Base-by-base conservation (phyloP, 495 filamentous ascomycete genomes). In the Podospora conica region DNA sequence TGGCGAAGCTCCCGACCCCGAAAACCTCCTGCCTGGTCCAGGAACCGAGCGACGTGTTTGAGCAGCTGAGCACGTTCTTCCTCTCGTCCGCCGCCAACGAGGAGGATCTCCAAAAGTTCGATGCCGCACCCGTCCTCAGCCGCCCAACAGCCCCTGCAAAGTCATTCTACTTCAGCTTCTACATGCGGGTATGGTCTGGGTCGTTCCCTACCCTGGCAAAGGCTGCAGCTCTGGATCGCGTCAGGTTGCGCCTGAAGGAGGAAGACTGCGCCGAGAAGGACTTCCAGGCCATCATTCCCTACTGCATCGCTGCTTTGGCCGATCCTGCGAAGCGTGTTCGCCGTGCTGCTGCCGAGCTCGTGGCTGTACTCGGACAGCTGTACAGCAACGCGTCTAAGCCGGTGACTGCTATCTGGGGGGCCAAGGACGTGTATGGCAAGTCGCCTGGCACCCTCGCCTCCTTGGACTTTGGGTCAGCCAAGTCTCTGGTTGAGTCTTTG, bases 221-320 rank as follows among this genome's bases (percentile, higher is more conserved):
- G 67, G 80, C 82, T 25, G 83, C 87, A 21, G 92, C 93, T 4
- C 74, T 96, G 60, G 84, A 84, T 40, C 78, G 82, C 58, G 81
- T 87, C 24, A 84, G 83, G 21, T 73, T 77, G 7, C 76, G 82
- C 22, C 69, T 96, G 22, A 80, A 80, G 58, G 80, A 80, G 11
- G 69, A 70, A 8, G 75, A 82, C 27, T 81, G 76, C 40, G 68
- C 76, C 24, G 76, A 76, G n/a, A 65, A 87, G 58, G 93, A 96
- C 72, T 80, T 88, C 53, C 93, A 96, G 71, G 86, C 87, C 3
- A 70, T 96, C 21, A 67, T 96, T 27, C 93, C 93, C 15, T 96
- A 96, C 74, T 74, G 87, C 29, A 73, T 96, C 33, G 80, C 80
- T 62, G 90, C 89, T 9, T 83, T 98, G 20, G 79, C 86, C 25